Base-by-base conservation (phyloP, 1,284 basidiomycete genomes). In the Pisolithus thermaeus region DNA sequence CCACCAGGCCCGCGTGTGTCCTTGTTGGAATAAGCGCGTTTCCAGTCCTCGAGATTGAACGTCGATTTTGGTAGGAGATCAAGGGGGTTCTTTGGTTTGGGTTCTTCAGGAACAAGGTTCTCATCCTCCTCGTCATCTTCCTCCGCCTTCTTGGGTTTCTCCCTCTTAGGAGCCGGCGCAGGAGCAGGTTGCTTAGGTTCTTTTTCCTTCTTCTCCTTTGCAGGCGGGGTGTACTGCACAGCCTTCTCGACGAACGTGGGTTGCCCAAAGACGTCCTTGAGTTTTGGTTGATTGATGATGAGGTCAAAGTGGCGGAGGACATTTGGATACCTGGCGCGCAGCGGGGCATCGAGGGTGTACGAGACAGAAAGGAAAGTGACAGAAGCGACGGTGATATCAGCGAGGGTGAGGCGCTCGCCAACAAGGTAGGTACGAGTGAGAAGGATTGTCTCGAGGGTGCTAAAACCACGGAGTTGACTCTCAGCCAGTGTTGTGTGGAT, bases 21-120 rank as follows among this genome's bases (percentile, higher is more conserved):
- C 73, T 89, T 87, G 87, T 98, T 98, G 62, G 93, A 97, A 80
- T 98, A 98, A 53, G 90, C 87, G 50, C 93, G 86, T 77, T 98
- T 98, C 91, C 92, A 97, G 75, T 97, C 94, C 72, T 98, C 95
- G 53, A 98, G 85, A 77, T 94, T 93, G 77, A 97, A 90, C 14
- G 80, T 74, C 18, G 90, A 92, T 76, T 96, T 96, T 60, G 95
- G 92, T 52, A 97, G 82, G 56, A 80, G 78, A 59, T 97, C 96
- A 49, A 97, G 84, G 30, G 95, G 95, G 81, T 97, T 97, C 83
- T 95, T 95, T 53, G 75, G 79, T 73, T 96, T 87, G 61, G 86
- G 83, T 66, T 83, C 81, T 51, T 81, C 79, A 23, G 77, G 76
- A 25, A 77, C 68, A 46, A 79, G 75, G 58, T 81, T 81, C 39